Evolutionary conservation across 1,284 basidiomycete species (phyloP).

Genomic region (Vanrija humicola): DNA sequence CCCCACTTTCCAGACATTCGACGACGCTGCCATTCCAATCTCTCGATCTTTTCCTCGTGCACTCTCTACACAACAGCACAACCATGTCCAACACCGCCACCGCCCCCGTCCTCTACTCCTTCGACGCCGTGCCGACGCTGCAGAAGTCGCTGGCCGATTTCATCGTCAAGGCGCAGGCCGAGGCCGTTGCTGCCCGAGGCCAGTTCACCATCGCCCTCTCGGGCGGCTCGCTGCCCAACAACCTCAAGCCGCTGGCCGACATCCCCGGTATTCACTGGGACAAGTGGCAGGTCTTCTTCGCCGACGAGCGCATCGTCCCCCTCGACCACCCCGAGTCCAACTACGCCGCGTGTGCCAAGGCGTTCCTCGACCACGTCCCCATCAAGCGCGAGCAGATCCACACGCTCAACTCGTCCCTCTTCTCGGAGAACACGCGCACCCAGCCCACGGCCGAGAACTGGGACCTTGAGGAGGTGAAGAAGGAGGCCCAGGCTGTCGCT

Average conservation of each 20-base stretch:
- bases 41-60: too few species aligned
- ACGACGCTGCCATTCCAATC: too few species aligned
- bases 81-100: slow-evolving; percentile 40
- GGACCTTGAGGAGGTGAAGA: slow-evolving; percentile 44
- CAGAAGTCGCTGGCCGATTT: slow-evolving; percentile 70
- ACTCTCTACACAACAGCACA: background rate
- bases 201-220: slow-evolving; percentile 90
- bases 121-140: slow-evolving; percentile 56
- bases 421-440: slow-evolving; percentile 51
- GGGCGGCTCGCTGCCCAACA: slow-evolving; percentile 85
- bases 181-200: slow-evolving; percentile 80
- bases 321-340: slow-evolving; percentile 91
- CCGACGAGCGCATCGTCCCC: slow-evolving; percentile 90
- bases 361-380: slow-evolving; percentile 79
- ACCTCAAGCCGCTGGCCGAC: slow-evolving; percentile 67
- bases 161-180: slow-evolving; percentile 81
- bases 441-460: slow-evolving; percentile 33
- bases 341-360: slow-evolving; percentile 69
- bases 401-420: slow-evolving; percentile 67
- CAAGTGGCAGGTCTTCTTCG: slow-evolving; percentile 97
- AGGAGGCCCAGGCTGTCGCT: slow-evolving; percentile 73
- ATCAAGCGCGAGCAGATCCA: slow-evolving; percentile 72
- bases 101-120: slow-evolving; percentile 69
- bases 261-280: slow-evolving; percentile 79
- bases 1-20: too few species aligned